Evolutionary conservation across 2,329 filamentous ascomycete genomes (phyloP).

Genomic region (Colletotrichum cordylinicola): DNA sequence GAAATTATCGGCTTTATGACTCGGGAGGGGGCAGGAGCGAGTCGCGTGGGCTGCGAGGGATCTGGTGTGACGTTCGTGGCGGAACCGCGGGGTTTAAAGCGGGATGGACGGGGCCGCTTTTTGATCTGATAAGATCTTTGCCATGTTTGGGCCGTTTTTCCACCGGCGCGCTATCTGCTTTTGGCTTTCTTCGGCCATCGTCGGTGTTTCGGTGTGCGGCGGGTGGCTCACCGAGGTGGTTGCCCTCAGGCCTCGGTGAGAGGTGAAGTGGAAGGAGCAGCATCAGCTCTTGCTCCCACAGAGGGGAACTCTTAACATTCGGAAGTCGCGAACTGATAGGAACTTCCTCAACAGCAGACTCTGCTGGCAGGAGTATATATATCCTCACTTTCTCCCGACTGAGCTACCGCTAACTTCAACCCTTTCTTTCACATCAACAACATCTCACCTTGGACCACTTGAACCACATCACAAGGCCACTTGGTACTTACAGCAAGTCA

Average conservation of each 20-base stretch:
- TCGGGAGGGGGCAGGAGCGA: background rate
- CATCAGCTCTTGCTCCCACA: background rate
- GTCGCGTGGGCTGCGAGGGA: background rate
- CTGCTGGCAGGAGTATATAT: background rate
- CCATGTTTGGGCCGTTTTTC: background rate
- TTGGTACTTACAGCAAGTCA: no score
- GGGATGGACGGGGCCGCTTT: background rate
- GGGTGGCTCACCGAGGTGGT: background rate
- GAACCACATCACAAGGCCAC: background rate
- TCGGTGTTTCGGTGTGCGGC: background rate
- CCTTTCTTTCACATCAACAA: background rate
- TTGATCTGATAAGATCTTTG: slow-evolving; percentile 17
- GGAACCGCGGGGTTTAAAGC: slow-evolving; percentile 15
- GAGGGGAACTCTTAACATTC: rapidly evolving
- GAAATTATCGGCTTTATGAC: background rate
- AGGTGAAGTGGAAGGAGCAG: background rate
- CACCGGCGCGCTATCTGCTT: background rate
- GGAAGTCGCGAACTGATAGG: background rate
- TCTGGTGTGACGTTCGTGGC: background rate
- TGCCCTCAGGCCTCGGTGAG: background rate
- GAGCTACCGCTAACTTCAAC: background rate
- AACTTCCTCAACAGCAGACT: background rate
- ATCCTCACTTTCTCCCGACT: background rate
- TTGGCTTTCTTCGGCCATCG: background rate
- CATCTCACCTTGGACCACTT: background rate